Evolutionary conservation across 2,329 filamentous ascomycete genomes (phyloP), one percentile per base, ranked within the genome.

Genomic region (Didymella pomorum): DNA sequence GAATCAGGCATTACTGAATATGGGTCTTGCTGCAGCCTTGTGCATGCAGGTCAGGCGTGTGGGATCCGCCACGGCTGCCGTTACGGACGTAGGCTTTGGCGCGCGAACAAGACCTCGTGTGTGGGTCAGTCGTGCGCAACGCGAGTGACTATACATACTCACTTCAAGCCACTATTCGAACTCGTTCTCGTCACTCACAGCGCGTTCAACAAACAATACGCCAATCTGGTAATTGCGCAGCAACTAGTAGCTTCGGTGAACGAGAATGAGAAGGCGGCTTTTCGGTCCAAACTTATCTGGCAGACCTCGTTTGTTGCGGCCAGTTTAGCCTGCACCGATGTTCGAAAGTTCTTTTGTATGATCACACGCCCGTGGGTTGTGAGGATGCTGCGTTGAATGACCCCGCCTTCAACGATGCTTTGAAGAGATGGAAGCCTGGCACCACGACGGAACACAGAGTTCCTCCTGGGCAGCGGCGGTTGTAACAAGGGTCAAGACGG

Each of bases 11-110:
- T 60, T 41, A 35, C 42, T 50, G 33, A 31, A 39, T 41, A 18
- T 29, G 37, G 28, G 29, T 35, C 25, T 16, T 29, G 33, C 23
- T 43, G 49, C 46, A 45, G 52, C 26, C 31, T 39, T 31, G 37
- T 31, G 44, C 43, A 49, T 55, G 51, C 46, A 51, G 46, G 20
- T 33, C 25, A 25, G 26, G 28, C 12, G 41, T 26, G 8, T 41
- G n/a, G 26, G 18, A 49, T 29, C 29, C 37, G 55, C 28, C 29
- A 45, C 43, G n/a, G 50, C 31, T 49, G 45, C 46, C 29, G 50
- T 60, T 58, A 56, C 57, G 53, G 53, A 58, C 57, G 57, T 60
- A 57, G 41, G 56, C 48, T 20, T 55, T n/a, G 42, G 25, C 44
- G 39, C 21, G 52, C 31, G 29, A 50, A 39, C 26, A 39, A 35